phyloP scores from a whole-genome alignment of 768 basidiomycete species.

The Pleurotus giganteus region DNA sequence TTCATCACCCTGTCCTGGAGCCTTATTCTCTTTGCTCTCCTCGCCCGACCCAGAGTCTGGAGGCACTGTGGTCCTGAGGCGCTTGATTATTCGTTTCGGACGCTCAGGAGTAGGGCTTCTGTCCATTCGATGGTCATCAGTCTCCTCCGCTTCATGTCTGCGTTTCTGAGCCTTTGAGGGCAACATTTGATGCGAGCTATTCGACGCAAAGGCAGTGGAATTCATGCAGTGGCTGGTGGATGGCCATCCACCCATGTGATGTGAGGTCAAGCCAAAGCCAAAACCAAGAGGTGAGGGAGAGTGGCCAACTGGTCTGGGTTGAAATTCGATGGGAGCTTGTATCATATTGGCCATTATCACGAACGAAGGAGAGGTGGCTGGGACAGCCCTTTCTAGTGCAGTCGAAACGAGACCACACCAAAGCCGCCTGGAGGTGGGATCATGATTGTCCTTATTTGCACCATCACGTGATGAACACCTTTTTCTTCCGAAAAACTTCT shows the following conservation, averaged over 20 bases:
- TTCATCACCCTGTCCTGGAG: slow-evolving; percentile 33
- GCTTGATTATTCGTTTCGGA: slow-evolving; percentile 48
- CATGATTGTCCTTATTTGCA: slow-evolving; percentile 4
- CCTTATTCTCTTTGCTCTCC: slow-evolving; percentile 48
- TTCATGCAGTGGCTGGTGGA: slow-evolving; percentile 42
- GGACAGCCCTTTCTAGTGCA: not conserved
- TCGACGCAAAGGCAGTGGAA: slow-evolving; percentile 52
- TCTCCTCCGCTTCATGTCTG: slow-evolving; percentile 69
- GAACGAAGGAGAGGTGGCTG: slow-evolving; percentile 21
- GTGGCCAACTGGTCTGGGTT: slow-evolving; percentile 55
- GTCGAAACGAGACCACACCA: not conserved
- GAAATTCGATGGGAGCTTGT: slow-evolving; percentile 63
- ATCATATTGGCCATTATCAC: slow-evolving; percentile 69
- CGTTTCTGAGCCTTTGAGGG: slow-evolving; percentile 54
- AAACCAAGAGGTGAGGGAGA: slow-evolving; percentile 68
- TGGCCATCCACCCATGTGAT: slow-evolving; percentile 49
- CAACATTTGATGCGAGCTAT: slow-evolving; percentile 44
- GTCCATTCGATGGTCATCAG: slow-evolving; percentile 73
- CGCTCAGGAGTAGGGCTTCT: slow-evolving; percentile 83
- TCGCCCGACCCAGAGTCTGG: slow-evolving; percentile 34
- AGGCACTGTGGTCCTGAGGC: slow-evolving; percentile 54
- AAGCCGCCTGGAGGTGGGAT: slow-evolving; percentile 10
- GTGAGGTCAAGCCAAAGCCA: slow-evolving; percentile 61
- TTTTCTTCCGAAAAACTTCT: slow-evolving; percentile 28
- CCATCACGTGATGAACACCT: slow-evolving; percentile 8